Percentiles rank a stretch among this genome's conserved stretches.
phyloP scores from a whole-genome alignment of 495 filamentous ascomycete genomes.

The Talaromyces adpressus region DNA sequence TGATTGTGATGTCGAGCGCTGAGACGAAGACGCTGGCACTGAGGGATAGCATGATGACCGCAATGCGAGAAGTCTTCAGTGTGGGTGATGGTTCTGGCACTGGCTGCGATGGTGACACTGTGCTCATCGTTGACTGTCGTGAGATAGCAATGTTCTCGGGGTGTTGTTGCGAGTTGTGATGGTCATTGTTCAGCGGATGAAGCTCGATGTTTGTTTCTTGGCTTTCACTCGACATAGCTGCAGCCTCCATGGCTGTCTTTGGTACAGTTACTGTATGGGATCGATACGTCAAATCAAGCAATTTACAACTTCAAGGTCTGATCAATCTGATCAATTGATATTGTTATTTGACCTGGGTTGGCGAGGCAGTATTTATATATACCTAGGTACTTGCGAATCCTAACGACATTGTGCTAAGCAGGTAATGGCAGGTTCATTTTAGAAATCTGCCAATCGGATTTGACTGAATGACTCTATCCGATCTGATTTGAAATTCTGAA shows the following conservation, averaged over 20 bases:
- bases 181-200: background rate
- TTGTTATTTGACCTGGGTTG: no score
- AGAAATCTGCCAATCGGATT: no score
- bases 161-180: background rate
- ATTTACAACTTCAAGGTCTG: background rate
- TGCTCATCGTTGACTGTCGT: background rate
- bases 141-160: background rate
- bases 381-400: background rate
- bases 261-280: background rate
- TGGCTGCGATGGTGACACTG: background rate
- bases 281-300: background rate
- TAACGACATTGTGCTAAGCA: background rate
- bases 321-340: no score
- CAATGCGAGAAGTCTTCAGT: background rate
- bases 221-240: background rate
- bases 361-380: background rate
- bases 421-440: background rate
- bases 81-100: background rate
- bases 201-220: background rate
- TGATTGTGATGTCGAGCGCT: conserved; percentile 40
- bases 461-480: no score
- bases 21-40: conserved; percentile 29
- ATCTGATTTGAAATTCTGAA: no score
- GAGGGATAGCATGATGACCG: conserved; percentile 14
- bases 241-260: background rate